A percentile compares a stretch with the other conserved stretches of the same genome.
phyloP scores from a whole-genome alignment of 169 alveolate genomes.

The Condylostoma magnum region DNA sequence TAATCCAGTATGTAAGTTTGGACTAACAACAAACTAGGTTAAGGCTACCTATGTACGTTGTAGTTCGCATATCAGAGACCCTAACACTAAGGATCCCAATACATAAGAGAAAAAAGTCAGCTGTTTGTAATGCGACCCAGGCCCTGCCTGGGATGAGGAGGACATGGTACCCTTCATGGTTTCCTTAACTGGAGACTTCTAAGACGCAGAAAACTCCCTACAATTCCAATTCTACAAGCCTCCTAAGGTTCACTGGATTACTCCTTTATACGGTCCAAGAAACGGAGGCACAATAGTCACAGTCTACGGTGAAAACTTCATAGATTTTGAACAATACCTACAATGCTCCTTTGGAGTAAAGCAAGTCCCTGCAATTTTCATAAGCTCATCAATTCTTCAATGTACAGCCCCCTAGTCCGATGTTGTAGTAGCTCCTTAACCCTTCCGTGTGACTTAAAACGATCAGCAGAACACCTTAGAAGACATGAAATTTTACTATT shows the following conservation, averaged over 20 bases:
- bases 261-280: constrained; percentile 78
- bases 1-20: constrained; percentile 73
- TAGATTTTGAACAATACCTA: constrained; percentile 76
- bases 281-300: constrained; percentile 72
- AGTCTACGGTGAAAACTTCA: constrained; percentile 72
- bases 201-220: constrained; percentile 63
- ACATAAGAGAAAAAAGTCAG: constrained; percentile 64
- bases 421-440: constrained; percentile 64
- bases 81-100: constrained; percentile 56
- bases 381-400: constrained; percentile 49
- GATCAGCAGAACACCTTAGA: constrained; percentile 71
- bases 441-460: constrained; percentile 69
- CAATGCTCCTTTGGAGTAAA: constrained; percentile 76
- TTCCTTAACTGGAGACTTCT: constrained; percentile 69
- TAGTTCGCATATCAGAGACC: constrained; percentile 62
- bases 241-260: constrained; percentile 54
- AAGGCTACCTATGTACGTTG: constrained; percentile 69
- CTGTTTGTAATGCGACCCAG: constrained; percentile 75
- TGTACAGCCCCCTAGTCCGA: constrained; percentile 70
- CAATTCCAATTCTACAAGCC: constrained; percentile 63
- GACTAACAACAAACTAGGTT: constrained; percentile 52
- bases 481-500: constrained; percentile 62
- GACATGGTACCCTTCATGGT: constrained; percentile 78
- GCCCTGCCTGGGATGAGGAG: constrained; percentile 39
- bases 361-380: constrained; percentile 62